Base-by-base conservation (phyloP, 805 yeast genomes). In the Candida piceae region DNA sequence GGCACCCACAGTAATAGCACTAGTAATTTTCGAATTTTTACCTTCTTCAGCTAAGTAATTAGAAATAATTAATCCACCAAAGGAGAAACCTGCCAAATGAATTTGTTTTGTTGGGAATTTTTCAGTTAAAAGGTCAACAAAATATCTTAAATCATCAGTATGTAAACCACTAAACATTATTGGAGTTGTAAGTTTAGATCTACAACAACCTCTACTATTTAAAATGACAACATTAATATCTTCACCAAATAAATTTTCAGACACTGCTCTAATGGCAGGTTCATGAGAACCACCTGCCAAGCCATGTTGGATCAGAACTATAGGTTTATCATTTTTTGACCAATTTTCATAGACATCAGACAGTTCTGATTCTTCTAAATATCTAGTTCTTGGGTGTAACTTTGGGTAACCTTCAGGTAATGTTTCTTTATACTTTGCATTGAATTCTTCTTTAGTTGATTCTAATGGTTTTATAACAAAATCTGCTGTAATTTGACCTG, bases 261-360 rank as follows among this genome's bases (percentile, higher is more conserved):
- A 59, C 26, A 78, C 62, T 7, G 81, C 71, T 44, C 87, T 68
- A 32, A 83, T 73, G 39, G 79, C 79, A 16, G 84, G 77, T 55
- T 84, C 93, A 48, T 79, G 84, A 12, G 86, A 78, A 1, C 94
- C 94, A 40, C 93, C 90, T 19, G 84, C 81, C 26, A 84, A 64
- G 2, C 93, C 94, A 51, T 84, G 90, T 33, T 72, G 59, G 7
- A 81, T 74, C 22, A 84, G 63, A 16, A 78, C 66, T 32, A 84
- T 63, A 4, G 89, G 89, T 41, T 66, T 68, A 8, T 64, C 55
- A 38, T 68, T 68, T 2, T 53, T 46, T 4, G 22, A 41, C 63
- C 64, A 58, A 7, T 53, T 51, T 3, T 53, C 48, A 27, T 65
- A 50, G 3, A 69, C 35, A 2, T 35, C 49, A 4, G 46, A 46